Evolutionary conservation across 345 rosid species (phyloP), one percentile per base, ranked within the genome.

Genomic region (Geranium brycei): DNA sequence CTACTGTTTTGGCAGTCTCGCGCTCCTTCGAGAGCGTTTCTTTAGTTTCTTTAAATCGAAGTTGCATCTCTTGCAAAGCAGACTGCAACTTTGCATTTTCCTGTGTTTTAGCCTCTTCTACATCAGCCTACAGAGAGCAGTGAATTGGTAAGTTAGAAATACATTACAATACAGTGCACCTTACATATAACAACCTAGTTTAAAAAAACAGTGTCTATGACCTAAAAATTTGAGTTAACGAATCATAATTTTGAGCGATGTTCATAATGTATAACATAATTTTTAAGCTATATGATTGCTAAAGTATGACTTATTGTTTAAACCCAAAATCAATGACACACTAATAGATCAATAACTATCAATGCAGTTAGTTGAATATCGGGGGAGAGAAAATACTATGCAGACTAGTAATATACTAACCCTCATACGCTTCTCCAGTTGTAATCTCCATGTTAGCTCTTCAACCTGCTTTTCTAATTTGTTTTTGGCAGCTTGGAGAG

Each of bases 391-490:
- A 38, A 53, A 53, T 61, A 56, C 56, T 65, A 14, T 47, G 63
- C 32, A 58, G 11, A 13, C 53, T 47, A 47, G 19, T 16, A 53
- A 23, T 63, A 77, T 66, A 75, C 74, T 78, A 76, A 90, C 99
- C 75, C 97, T 85, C 86, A 90, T 82, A 68, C 99, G 95, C 73
- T 88, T 93, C 89, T 93, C 99, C 66, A 93, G 81, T 75, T 91
- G 99, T 53, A 91, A 77, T 78, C 96, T 82, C 99, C 97, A 93
- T 64, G 99, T 93, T 70, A 93, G 78, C 66, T 93, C 99, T 73
- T 93, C 99, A 73, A 93, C 99, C 79, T 93, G 95, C 82, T 91
- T 93, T 80, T 93, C 97, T 75, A 91, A 79, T 76, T 90, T 88
- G 77, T 90, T 93, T 71, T 93, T 93, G 62, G 99, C 99, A 66